A percentile compares a stretch with the other conserved stretches of the same genome.
phyloP scores from a whole-genome alignment of 2,329 filamentous ascomycete species.

The Dryadomyces quercivorus region DNA sequence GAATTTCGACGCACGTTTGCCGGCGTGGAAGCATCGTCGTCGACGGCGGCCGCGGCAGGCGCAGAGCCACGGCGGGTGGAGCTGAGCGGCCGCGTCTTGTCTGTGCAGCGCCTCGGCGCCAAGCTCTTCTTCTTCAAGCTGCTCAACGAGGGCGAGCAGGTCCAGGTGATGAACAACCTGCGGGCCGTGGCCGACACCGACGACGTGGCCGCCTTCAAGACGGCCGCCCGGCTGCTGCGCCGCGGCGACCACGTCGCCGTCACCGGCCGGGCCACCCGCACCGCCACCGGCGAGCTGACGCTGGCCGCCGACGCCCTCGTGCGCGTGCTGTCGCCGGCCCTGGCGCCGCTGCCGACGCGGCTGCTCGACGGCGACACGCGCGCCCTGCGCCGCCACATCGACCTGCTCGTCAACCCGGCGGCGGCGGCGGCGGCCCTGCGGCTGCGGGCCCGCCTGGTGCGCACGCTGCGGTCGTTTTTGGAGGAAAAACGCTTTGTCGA shows the following conservation, averaged over 20 bases:
- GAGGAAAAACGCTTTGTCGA: constrained; percentile 64
- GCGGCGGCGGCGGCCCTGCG: constrained; percentile 49
- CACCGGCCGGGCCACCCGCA: constrained; percentile 57
- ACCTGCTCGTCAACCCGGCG: constrained; percentile 65
- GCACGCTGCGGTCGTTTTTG: constrained; percentile 62
- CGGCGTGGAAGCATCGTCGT: background rate
- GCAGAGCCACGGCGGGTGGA: constrained; percentile 10
- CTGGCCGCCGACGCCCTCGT: constrained; percentile 58
- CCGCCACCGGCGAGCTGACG: constrained; percentile 62
- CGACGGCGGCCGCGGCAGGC: too few species aligned
- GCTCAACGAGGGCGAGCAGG: constrained; percentile 53
- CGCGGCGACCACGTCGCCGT: constrained; percentile 76
- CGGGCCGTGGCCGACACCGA: constrained; percentile 24
- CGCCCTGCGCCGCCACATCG: constrained; percentile 69
- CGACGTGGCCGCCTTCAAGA: constrained; percentile 31
- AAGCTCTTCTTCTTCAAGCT: constrained; percentile 81
- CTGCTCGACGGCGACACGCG: constrained; percentile 60
- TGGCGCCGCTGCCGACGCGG: constrained; percentile 65
- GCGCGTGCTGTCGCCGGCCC: constrained; percentile 59
- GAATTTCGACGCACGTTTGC: constrained; percentile 7
- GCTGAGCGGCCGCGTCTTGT: constrained; percentile 53
- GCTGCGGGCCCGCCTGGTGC: constrained; percentile 62
- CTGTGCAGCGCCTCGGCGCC: constrained; percentile 57
- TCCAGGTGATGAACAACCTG: constrained; percentile 69
- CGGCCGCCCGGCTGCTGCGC: constrained; percentile 53